phyloP scores from a whole-genome alignment of 75 land plant genomes.

The Isoetes taiwanensis region DNA sequence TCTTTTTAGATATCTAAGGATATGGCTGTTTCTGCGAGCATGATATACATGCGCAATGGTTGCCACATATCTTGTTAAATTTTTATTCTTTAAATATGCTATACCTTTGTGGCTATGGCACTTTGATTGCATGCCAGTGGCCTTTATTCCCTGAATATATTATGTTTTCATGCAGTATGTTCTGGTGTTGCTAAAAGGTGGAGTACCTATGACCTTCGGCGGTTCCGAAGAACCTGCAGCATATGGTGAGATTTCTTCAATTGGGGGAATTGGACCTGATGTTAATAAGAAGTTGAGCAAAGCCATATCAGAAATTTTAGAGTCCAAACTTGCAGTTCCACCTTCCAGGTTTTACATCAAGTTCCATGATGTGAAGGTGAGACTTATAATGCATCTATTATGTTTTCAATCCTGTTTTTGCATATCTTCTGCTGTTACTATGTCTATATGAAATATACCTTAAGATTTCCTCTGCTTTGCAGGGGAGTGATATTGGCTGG shows the following conservation, averaged over 20 bases:
- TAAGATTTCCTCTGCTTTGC: no score
- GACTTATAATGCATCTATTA: no score
- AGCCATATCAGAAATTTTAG: conserved; percentile 47
- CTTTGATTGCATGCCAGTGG: no score
- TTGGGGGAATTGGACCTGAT: conserved; percentile 61
- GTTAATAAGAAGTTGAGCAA: conserved; percentile 64
- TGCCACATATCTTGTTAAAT: no score
- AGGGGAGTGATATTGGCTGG: no score
- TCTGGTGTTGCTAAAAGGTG: conserved; percentile 67
- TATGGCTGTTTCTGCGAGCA: background rate
- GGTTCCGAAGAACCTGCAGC: conserved; percentile 79
- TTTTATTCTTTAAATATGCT: no score
- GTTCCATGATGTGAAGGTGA: conserved; percentile 64
- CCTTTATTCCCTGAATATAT: no score
- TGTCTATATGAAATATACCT: no score
- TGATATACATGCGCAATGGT: no score
- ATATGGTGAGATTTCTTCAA: conserved; percentile 71
- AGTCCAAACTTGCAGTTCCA: conserved; percentile 58
- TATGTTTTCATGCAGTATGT: conserved; percentile 46
- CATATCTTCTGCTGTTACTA: no score
- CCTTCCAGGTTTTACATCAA: conserved; percentile 67
- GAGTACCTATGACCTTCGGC: conserved; percentile 68
- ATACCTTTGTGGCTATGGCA: no score
- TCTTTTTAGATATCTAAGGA: background rate
- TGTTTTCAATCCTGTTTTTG: no score